A percentile compares a stretch with the other conserved stretches of the same genome.
These are phyloP conservation scores for Fusarium poae DNA, from an alignment of 2,329 filamentous ascomycete genomes.

Conservation along the genomic window DNA sequence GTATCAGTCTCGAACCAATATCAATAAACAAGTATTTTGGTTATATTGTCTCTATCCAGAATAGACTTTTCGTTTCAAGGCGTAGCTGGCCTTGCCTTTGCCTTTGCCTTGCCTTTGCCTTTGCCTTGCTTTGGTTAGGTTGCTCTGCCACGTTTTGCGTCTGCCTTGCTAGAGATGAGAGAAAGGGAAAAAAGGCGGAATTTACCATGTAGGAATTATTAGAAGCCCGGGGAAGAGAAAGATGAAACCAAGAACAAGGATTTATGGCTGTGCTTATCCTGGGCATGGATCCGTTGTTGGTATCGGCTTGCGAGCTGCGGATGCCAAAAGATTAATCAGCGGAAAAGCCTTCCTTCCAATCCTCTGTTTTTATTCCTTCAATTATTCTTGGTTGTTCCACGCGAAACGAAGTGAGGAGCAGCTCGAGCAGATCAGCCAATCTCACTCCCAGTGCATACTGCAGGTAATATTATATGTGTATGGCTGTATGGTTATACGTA, in stretches of 20 bases:
- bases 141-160: conserved; percentile 31
- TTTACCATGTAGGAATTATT: neutral
- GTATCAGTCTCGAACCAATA: neutral
- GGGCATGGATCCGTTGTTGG: conserved; percentile 32
- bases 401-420: conserved; percentile 2
- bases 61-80: conserved; percentile 11
- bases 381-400: conserved; percentile 1
- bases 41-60: neutral
- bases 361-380: conserved; percentile 6
- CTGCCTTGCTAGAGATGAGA: conserved; percentile 15
- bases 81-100: conserved; percentile 1
- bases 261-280: conserved; percentile 20
- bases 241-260: conserved; percentile 37
- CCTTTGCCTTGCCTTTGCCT: neutral
- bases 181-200: neutral
- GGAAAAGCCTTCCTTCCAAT: neutral
- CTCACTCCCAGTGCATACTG: neutral
- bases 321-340: conserved; percentile 27
- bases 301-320: conserved; percentile 17
- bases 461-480: neutral
- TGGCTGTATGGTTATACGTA: neutral
- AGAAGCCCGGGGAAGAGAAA: conserved; percentile 17
- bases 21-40: neutral
- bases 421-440: neutral
- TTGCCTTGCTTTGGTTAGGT: neutral